Base-by-base conservation (phyloP, 495 filamentous ascomycete genomes). In the Barbatosphaeria neglecta region DNA sequence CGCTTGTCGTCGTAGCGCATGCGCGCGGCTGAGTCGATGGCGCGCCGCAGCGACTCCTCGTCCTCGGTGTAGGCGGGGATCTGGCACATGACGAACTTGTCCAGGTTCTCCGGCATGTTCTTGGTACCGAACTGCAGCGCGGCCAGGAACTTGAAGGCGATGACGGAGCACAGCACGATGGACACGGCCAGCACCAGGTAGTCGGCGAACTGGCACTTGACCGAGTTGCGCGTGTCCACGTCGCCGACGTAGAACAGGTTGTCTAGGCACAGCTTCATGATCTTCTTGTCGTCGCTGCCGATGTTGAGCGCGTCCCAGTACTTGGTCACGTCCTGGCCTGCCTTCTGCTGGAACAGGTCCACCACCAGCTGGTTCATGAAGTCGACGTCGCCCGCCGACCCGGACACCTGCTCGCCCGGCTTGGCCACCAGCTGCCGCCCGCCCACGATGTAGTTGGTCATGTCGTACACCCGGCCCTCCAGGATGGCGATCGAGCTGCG, bases 1-100 rank as follows among this genome's bases (percentile, higher is more conserved):
- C 92, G 85, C 67, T 97, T 97, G 66, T 99, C 90, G 57, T 99
- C 92, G 62, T 99, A 99, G 45, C 78, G 76, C 89, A 99, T 95
- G 49, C 89, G 79, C 17, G 92, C 89, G 51, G 88, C 86, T 1
- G 92, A 97, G 63, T 99, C 92, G 57, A 99, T 92, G 50, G 90
- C 93, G 68, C 89, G 88, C 46, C 92, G 85, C 10, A 99, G 74
- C 24, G 90, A 95, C 2, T 99, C 92, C 64, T 99, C 92, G 56
- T 95, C 92, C 70, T 99, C 92, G 3, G 92, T 99, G 63, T 99
- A 99, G 10, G 84, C 92, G 2, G 92, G 92, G 27, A 99, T 89
- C 64, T 95, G 93, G 61, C 86, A 93, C 63, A 99, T 97, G 59
- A 99, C 71, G 60, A 99, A 99, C 61, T 97, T 97, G 69, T 99